phyloP scores from a whole-genome alignment of 2,329 filamentous ascomycete species.

The Trichoderma lentiforme region DNA sequence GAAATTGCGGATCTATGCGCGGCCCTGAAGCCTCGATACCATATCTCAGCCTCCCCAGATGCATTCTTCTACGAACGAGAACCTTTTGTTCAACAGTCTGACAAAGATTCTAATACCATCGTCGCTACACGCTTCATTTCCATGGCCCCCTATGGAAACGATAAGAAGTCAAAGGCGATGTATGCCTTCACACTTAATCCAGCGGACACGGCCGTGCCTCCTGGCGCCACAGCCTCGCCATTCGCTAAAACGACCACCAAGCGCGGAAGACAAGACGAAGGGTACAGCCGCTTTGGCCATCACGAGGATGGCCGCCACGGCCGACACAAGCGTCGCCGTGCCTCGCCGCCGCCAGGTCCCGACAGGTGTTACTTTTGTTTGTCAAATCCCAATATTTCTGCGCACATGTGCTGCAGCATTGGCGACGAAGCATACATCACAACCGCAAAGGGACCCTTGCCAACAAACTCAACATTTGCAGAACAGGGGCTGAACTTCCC shows the following conservation, averaged over 20 bases:
- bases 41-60: conserved; percentile 67
- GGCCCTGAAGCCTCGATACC: conserved; percentile 83
- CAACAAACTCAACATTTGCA: conserved; percentile 64
- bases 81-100: conserved; percentile 72
- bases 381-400: conserved; percentile 77
- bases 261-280: conserved; percentile 46
- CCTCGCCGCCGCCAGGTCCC: conserved; percentile 62
- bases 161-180: conserved; percentile 72
- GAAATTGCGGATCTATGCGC: conserved; percentile 76
- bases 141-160: conserved; percentile 73
- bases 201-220: conserved; percentile 61
- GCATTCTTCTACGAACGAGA: conserved; percentile 83
- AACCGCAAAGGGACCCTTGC: conserved; percentile 85
- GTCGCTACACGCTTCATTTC: conserved; percentile 86
- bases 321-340: conserved; percentile 44
- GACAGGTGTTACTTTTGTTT: conserved; percentile 94
- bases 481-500: conserved; percentile 68
- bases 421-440: conserved; percentile 86
- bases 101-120: conserved; percentile 46
- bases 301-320: conserved; percentile 43
- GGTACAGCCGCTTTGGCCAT: conserved; percentile 54
- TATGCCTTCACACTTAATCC: conserved; percentile 74
- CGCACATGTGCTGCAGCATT: conserved; percentile 86
- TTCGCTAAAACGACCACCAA: conserved; percentile 58
- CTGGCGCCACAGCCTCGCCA: conserved; percentile 73